phyloP scores from a whole-genome alignment of 169 alveolate species.

The Hepatocystis sp. region DNA sequence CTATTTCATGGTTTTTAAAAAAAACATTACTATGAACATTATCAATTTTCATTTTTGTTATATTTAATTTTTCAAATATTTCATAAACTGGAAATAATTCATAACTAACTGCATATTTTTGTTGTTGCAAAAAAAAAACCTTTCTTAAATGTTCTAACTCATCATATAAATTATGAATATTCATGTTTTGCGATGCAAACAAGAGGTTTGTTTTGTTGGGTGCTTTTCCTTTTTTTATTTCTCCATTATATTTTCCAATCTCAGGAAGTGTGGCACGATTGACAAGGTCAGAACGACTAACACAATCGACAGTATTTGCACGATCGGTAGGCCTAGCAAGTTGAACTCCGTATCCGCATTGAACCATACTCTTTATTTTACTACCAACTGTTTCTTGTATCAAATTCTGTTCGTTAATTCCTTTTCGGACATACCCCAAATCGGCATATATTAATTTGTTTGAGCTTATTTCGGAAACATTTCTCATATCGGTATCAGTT shows the following conservation, averaged over 20 bases:
- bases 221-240: background rate
- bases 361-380: too few relatives aligned
- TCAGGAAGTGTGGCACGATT: too few relatives aligned
- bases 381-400: too few relatives aligned
- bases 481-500: too few relatives aligned
- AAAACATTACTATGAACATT: slow-evolving; percentile 36
- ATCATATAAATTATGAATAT: background rate
- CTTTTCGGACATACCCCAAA: too few relatives aligned
- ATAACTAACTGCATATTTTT: slow-evolving; percentile 56
- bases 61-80: slow-evolving; percentile 27
- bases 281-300: too few relatives aligned
- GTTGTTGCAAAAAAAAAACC: slow-evolving; percentile 48
- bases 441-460: slow-evolving; percentile 16
- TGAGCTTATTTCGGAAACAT: too few relatives aligned
- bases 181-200: background rate
- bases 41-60: slow-evolving; percentile 43
- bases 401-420: too few relatives aligned
- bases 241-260: too few relatives aligned
- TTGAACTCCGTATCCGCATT: too few relatives aligned
- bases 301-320: too few relatives aligned
- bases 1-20: slow-evolving; percentile 63
- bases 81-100: slow-evolving; percentile 43
- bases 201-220: background rate
- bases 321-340: too few relatives aligned
- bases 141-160: slow-evolving; percentile 40